These are phyloP conservation scores for Aspergillus sojae DNA, from an alignment of 2,329 filamentous ascomycete species.

Conservation along the genomic window DNA sequence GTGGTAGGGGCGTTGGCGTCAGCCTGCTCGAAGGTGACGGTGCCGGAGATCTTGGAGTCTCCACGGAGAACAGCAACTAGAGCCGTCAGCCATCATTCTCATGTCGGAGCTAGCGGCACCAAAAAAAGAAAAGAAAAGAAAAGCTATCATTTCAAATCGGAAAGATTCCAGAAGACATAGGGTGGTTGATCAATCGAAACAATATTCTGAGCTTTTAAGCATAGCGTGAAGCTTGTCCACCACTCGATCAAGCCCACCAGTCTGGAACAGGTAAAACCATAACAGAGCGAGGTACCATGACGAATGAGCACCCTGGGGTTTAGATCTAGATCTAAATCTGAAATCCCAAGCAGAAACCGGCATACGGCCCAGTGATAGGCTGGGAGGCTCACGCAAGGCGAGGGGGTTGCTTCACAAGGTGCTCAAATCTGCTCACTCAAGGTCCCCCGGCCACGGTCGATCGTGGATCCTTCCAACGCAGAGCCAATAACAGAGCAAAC, in stretches of 20 bases:
- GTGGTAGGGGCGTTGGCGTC: constrained; percentile 80
- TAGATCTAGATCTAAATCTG: constrained; percentile 1
- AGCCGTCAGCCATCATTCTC: background rate
- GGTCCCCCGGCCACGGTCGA: constrained; percentile 35
- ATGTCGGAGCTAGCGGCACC: background rate
- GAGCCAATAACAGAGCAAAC: constrained; percentile 24
- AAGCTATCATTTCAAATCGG: background rate
- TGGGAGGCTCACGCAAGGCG: constrained; percentile 11
- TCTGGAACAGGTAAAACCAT: constrained; percentile 11
- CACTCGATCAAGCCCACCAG: background rate
- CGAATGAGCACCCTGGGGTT: constrained; percentile 9
- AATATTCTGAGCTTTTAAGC: background rate
- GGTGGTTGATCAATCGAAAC: background rate
- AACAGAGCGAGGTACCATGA: background rate
- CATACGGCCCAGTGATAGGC: constrained; percentile 32
- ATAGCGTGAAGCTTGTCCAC: constrained; percentile 1
- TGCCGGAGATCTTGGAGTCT: constrained; percentile 93
- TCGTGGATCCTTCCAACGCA: constrained; percentile 27
- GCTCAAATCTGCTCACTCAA: constrained; percentile 48
- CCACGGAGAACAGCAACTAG: constrained; percentile 94
- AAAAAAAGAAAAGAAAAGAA: background rate
- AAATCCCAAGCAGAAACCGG: background rate
- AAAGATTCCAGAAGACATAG: background rate
- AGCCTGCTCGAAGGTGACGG: constrained; percentile 92
- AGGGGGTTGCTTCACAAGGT: constrained; percentile 36